Base-by-base conservation (phyloP, 129 eudicot genomes). In the Daucus carota region DNA sequence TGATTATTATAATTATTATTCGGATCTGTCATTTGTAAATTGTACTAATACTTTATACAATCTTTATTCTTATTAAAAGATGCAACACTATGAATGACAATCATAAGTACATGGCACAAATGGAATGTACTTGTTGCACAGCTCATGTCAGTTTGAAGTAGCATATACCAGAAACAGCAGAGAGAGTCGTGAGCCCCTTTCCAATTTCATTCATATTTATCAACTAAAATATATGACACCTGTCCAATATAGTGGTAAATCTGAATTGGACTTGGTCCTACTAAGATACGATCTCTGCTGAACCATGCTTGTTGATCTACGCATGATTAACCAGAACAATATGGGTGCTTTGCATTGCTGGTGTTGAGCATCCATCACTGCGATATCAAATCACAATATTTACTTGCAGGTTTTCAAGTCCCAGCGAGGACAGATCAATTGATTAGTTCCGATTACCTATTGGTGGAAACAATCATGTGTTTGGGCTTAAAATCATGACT, bases 51-150 rank as follows among this genome's bases (percentile, higher is more conserved):
- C 6, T 34, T 52, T 42, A 40, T 75, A 24, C 31, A 8, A 32
- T 42, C 29, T 52, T 31, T 26, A 63, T n/a, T 34, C 12, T 67
- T 7, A 68, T 9, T 41, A 20, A 70, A 54, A n/a, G n/a, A 26
- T 20, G 47, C 40, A 36, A 18, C 44, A 38, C 11, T 63, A 63
- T 63, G 70, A 63, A 73, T 70, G 41, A 50, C 75, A 77, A 84
- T 84, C 76, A 73, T 57, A 54, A 80, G 84, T 69, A 73, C 81
- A 73, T 59, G 70, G 46, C 79, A 26, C 24, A 72, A 73, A 73
- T 80, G 81, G 81, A 50, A 80, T 76, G 87, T 65, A 76, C 75
- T 76, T 76, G 65, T 50, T 74, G 20, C 33, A 29, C 60, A 22
- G 36, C 22, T 73, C 76, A 65, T 47, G 28, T 31, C 63, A 24